Evolutionary conservation across 768 basidiomycete genomes (phyloP).

Genomic region (Lepiota venenata): DNA sequence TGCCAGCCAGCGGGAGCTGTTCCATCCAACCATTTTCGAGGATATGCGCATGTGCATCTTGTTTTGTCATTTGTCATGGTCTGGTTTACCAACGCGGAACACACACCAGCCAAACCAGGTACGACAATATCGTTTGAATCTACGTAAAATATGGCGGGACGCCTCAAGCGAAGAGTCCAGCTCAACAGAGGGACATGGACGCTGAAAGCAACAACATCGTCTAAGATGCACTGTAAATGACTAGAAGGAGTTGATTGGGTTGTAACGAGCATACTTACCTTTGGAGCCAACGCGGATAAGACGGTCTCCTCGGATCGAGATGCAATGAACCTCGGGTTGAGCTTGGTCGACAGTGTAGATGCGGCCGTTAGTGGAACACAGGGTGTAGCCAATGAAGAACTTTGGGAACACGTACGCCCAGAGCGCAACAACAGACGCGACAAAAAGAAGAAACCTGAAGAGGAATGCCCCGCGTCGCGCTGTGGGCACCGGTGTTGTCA

Average conservation of each 20-base stretch:
- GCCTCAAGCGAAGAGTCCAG: background rate
- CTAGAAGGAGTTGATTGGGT: background rate
- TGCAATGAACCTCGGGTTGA: conserved; percentile 53
- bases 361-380: conserved; percentile 49
- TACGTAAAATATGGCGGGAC: conserved; percentile 14
- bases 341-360: conserved; percentile 71
- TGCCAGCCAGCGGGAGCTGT: conserved; percentile 60
- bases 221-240: background rate
- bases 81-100: background rate
- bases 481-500: background rate
- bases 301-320: conserved; percentile 46
- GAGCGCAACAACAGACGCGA: background rate
- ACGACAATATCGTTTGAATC: conserved; percentile 45
- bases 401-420: background rate
- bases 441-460: background rate
- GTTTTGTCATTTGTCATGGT: background rate
- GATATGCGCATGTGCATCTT: conserved; percentile 82
- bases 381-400: conserved; percentile 33
- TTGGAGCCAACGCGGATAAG: conserved; percentile 48
- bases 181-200: background rate
- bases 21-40: conserved; percentile 69
- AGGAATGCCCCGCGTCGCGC: background rate
- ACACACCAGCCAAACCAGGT: conserved; percentile 68
- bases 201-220: background rate
- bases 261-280: conserved; percentile 29